These are phyloP conservation scores for Halophytophthora polymorphica DNA, from an alignment of 352 stramenopile genomes.

Conservation along the genomic window DNA sequence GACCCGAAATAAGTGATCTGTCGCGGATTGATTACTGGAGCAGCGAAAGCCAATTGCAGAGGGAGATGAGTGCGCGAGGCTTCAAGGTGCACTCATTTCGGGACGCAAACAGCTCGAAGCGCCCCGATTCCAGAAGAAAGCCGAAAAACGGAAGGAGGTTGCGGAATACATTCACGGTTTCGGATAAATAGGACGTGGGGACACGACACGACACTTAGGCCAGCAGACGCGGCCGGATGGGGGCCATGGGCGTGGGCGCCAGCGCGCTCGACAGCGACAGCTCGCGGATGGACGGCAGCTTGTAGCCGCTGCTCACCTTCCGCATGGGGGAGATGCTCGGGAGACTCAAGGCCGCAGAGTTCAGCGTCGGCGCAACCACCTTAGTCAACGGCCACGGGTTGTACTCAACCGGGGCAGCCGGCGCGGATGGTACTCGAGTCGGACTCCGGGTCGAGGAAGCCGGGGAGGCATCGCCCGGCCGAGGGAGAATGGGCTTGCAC, in stretches of 20 bases:
- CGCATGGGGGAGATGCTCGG: constrained; percentile 40
- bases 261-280: constrained; percentile 35
- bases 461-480: constrained; percentile 10
- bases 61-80: too few species aligned
- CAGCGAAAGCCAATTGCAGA: too few species aligned
- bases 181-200: constrained; percentile 26
- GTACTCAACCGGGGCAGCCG: constrained; percentile 11
- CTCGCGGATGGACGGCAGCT: constrained; percentile 56
- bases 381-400: constrained; percentile 5
- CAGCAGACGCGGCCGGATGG: constrained; percentile 39
- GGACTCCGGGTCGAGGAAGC: not conserved
- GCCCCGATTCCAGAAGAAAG: too few species aligned
- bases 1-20: too few species aligned
- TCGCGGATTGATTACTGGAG: too few species aligned
- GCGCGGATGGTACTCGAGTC: constrained; percentile 1
- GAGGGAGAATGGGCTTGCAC: constrained; percentile 69
- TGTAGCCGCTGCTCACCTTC: constrained; percentile 38
- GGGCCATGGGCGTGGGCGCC: constrained; percentile 15
- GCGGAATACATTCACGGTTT: not conserved
- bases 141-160: not conserved
- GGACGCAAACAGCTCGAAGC: too few species aligned
- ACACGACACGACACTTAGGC: constrained; percentile 29
- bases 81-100: too few species aligned
- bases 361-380: constrained; percentile 18
- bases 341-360: constrained; percentile 23